These are phyloP conservation scores for Albugo candida DNA, from an alignment of 352 stramenopile genomes.

Conservation along the genomic window DNA sequence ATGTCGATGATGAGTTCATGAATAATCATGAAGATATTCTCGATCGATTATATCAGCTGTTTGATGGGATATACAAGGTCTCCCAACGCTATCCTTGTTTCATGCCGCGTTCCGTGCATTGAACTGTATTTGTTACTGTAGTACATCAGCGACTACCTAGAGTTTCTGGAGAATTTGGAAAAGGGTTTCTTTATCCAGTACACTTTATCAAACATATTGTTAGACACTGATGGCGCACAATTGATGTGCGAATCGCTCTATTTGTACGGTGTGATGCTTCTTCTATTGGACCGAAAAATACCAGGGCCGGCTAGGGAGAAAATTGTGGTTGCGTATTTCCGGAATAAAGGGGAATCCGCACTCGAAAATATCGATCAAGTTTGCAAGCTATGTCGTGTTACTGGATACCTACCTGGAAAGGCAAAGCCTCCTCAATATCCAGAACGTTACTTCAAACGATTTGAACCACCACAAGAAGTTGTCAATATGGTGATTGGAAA, in stretches of 20 bases:
- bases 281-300: constrained; percentile 86
- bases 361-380: constrained; percentile 84
- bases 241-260: constrained; percentile 89
- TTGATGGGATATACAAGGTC: constrained; percentile 76
- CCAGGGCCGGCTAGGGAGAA: constrained; percentile 77
- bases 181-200: constrained; percentile 92
- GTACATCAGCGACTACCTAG: constrained; percentile 84
- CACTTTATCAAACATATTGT: constrained; percentile 84
- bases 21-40: constrained; percentile 74
- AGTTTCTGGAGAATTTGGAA: constrained; percentile 84
- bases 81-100: not conserved
- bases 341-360: constrained; percentile 74
- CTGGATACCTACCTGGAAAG: constrained; percentile 70
- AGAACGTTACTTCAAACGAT: constrained; percentile 77
- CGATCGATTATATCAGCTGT: constrained; percentile 79
- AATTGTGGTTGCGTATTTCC: constrained; percentile 81
- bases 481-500: constrained; percentile 87
- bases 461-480: constrained; percentile 70
- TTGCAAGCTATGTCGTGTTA: constrained; percentile 80
- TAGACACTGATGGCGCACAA: constrained; percentile 86
- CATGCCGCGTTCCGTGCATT: not conserved
- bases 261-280: constrained; percentile 88
- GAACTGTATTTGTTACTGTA: constrained; percentile 10
- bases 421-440: constrained; percentile 74
- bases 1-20: constrained; percentile 85